phyloP scores from a whole-genome alignment of 768 basidiomycete genomes.

The Mrakia blollopis region DNA sequence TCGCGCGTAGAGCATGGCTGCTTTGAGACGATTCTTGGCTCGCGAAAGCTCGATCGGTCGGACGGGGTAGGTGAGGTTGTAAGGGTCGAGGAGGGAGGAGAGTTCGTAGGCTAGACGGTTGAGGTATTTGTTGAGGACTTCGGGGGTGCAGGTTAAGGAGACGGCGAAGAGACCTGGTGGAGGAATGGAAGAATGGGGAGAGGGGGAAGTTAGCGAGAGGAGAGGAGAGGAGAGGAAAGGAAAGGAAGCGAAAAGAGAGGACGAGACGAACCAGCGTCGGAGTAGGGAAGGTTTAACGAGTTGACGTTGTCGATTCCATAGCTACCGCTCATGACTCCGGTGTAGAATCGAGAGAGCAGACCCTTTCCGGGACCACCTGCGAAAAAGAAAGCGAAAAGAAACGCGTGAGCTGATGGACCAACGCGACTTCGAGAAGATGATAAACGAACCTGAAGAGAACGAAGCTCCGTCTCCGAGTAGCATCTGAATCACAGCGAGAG shows the following conservation, averaged over 20 bases:
- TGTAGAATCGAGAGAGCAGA: conserved; percentile 32
- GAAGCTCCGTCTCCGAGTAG: conserved; percentile 91
- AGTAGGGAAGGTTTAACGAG: conserved; percentile 29
- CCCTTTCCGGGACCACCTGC: conserved; percentile 32
- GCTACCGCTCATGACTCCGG: conserved; percentile 29
- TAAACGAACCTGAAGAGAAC: conserved; percentile 74
- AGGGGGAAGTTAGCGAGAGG: neutral
- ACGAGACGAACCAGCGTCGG: conserved; percentile 23
- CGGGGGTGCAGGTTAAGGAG: conserved; percentile 28
- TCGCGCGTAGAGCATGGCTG: conserved; percentile 27
- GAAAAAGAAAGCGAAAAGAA: neutral
- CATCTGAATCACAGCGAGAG: conserved; percentile 88
- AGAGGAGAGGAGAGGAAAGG: neutral
- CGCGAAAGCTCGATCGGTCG: conserved; percentile 28
- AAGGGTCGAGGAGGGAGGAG: conserved; percentile 23
- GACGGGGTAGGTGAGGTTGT: conserved; percentile 28
- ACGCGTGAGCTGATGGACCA: neutral
- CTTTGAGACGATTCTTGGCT: conserved; percentile 30
- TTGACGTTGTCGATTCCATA: conserved; percentile 31
- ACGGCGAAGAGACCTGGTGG: conserved; percentile 29
- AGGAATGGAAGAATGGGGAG: neutral
- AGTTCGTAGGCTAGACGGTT: conserved; percentile 30
- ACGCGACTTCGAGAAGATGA: neutral
- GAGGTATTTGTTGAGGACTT: conserved; percentile 26
- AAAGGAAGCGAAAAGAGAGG: neutral